A percentile compares a stretch with the other conserved stretches of the same genome.
Evolutionary conservation across 108 stramenopile species (phyloP).

Genomic region (Epithemia pelagica): DNA sequence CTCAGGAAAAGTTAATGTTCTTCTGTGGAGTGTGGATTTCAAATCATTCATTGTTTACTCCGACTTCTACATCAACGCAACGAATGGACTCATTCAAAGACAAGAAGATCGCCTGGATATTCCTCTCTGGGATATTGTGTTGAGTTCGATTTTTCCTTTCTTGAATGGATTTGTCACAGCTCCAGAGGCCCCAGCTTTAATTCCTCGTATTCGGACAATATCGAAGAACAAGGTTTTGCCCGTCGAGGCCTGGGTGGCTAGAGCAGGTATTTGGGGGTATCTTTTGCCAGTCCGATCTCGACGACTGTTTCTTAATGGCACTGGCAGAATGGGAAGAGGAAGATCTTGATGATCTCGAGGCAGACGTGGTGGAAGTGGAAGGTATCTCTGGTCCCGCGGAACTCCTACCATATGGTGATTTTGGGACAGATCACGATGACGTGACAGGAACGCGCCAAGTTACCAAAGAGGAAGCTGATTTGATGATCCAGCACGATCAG

Average conservation of each 20-base stretch:
- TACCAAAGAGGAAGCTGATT: too few relatives aligned
- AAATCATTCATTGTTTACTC: conserved; percentile 82
- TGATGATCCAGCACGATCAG: too few relatives aligned
- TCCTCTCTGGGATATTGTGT: conserved; percentile 47
- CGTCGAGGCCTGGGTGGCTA: neutral
- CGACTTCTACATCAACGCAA: conserved; percentile 56
- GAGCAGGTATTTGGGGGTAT: neutral
- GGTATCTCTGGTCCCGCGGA: too few relatives aligned
- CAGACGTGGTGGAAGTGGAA: neutral
- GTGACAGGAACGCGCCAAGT: too few relatives aligned
- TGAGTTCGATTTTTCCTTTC: conserved; percentile 60
- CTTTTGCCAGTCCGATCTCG: neutral
- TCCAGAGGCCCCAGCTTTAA: conserved; percentile 44
- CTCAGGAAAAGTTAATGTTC: conserved; percentile 69
- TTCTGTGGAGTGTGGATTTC: conserved; percentile 53
- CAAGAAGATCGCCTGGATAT: conserved; percentile 79
- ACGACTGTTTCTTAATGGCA: neutral
- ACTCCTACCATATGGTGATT: too few relatives aligned
- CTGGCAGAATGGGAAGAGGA: neutral
- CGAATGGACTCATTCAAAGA: conserved; percentile 46
- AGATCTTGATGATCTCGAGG: conserved; percentile 1
- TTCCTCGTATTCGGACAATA: conserved; percentile 11
- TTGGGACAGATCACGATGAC: too few relatives aligned
- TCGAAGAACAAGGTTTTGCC: conserved; percentile 14
- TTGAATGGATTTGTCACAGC: conserved; percentile 54